Base-by-base conservation (phyloP, 495 filamentous ascomycete genomes). In the Podospora appendiculata region DNA sequence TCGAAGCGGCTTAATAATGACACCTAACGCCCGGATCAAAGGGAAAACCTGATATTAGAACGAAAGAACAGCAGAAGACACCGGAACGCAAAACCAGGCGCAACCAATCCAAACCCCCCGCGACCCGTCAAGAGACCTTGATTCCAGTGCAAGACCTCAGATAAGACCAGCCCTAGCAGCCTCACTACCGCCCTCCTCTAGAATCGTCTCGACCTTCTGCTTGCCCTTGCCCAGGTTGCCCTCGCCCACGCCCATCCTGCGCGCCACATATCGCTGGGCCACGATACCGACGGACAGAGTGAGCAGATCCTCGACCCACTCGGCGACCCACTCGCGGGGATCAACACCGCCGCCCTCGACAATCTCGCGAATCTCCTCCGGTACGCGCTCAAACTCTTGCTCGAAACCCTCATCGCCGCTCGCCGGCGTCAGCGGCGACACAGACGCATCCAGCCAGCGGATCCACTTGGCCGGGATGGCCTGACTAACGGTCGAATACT, bases 241-340 rank as follows among this genome's bases (percentile, higher is more conserved):
- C 68, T 94, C 88, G 44, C 93, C 93, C 6, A 98, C 90, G 14
- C 93, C 89, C 93, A 98, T 98, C 45, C 93, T 73, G 48, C 88
- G 79, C 6, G 93, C 93, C 6, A 98, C 94, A 67, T 98, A 98
- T 56, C 89, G 75, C 76, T 98, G 93, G n/a, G 93, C 93, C 10
- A 97, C 83, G 16, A 95, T 69, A 6, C 93, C 94, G 1, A 90
- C 79, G 5, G 83, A 80, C 48, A 96, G 68, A 40, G 76, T 80
- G n/a, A 98, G 77, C 0, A 84, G 71, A 67, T 97, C 94, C 70
- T 97, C 90, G 6, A 98, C 79, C 93, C 93, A 98, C 66, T 97
- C 94, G 0, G 91, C 84, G 36, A 95, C 87, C 93, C 93, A 98
- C 68, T 97, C 93, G 40, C 93, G 77, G 0, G 93, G 93, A 65